phyloP scores from a whole-genome alignment of 1,284 basidiomycete genomes.

The Ustilago tritici region DNA sequence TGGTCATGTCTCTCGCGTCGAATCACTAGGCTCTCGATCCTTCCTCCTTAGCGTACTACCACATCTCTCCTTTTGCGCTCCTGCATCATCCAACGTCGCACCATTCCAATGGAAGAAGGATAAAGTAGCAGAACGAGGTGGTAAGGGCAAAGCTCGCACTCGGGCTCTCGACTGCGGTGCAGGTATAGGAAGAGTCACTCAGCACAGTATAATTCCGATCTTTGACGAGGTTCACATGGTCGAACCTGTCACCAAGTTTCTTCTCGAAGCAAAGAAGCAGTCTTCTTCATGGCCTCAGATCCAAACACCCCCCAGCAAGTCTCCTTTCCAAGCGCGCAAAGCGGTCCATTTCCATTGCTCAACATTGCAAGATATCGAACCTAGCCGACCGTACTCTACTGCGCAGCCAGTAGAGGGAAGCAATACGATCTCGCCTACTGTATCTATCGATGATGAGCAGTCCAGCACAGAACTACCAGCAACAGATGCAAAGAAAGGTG shows the following conservation, averaged over 20 bases:
- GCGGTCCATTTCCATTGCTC: constrained; percentile 64
- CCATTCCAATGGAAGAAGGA: constrained; percentile 54
- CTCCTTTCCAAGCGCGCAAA: constrained; percentile 63
- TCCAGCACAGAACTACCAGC: background rate
- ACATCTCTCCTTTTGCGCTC: constrained; percentile 58
- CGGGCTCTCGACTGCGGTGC: constrained; percentile 68
- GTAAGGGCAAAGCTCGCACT: constrained; percentile 53
- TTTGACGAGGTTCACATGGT: constrained; percentile 68
- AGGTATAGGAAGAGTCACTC: constrained; percentile 66
- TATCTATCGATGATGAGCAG: constrained; percentile 35
- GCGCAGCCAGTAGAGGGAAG: constrained; percentile 19
- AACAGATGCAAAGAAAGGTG: constrained; percentile 11
- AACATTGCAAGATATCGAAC: constrained; percentile 65
- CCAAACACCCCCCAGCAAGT: constrained; percentile 42
- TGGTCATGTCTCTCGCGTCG: constrained; percentile 66
- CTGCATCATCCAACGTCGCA: constrained; percentile 54
- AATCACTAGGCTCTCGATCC: constrained; percentile 66
- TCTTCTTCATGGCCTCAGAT: constrained; percentile 57
- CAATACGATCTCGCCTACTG: constrained; percentile 27
- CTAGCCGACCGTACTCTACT: constrained; percentile 50
- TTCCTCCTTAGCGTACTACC: constrained; percentile 64
- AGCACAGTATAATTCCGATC: constrained; percentile 63
- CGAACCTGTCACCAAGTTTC: constrained; percentile 67
- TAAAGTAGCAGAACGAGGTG: constrained; percentile 54
- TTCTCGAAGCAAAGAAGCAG: constrained; percentile 57